Evolutionary conservation across 352 stramenopile genomes (phyloP), one percentile per base, ranked within the genome.

Genomic region (Phytopythium boreale): DNA sequence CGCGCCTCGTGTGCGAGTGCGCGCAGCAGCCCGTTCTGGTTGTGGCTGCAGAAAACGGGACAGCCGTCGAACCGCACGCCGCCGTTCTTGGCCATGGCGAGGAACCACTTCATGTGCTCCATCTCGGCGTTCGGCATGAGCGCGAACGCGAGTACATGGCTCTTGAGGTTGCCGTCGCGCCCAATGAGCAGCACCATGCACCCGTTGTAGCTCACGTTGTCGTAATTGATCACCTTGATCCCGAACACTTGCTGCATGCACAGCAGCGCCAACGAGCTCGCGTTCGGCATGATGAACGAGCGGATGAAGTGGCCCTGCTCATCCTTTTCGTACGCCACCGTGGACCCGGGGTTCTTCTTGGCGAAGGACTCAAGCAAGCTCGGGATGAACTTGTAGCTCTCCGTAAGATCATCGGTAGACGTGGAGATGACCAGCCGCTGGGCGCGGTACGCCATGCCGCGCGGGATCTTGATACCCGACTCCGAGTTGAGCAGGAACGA

Each of bases 321-420:
- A 37, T 89, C 77, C 58, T 88, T 89, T 47, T 88, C 78, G 59
- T 91, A 88, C 20, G 68, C 71, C 8, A 84, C 74, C 10, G 69
- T 81, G 0, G 85, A 91, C 2, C 75, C 79, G 12, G 83, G 76
- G 60, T 94, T 94, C 65, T 90, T 89, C 55, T 79, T 84, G 11
- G 67, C 71, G 64, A 90, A 92, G 8, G 82, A 87, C 41, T 89
- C 76, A 11, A 92, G 67, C 26, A 94, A 59, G 37, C 79, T 90
- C 24, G 85, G 82, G 26, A 94, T 86, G 56, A 91, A 87, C 67
- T 91, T 91, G 74, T 94, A 94, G 68, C 82, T 92, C 58, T 92
- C 83, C 0, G 80, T 82, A 26, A 94, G 67, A 52, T 94, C 83
- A 44, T 92, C 83, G 7, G 79, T 86, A 0, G 85, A 87, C n/a